Conservation (phyloP, 805 yeast genomes). For the Ogataea degrootiae region DNA sequence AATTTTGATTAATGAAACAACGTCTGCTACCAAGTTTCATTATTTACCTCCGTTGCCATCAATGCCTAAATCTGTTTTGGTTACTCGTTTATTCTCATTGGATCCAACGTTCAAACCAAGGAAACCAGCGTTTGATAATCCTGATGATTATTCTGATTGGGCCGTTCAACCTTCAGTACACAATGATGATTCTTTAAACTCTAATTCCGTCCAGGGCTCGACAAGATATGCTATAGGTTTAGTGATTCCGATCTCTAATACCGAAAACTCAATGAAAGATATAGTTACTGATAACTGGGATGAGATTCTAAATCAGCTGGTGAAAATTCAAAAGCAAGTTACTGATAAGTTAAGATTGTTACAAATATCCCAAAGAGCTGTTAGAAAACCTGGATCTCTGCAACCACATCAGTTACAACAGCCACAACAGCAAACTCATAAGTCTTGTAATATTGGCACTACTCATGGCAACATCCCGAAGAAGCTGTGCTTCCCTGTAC, state of each 20-base stretch:
- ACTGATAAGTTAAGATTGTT: constrained; percentile 31
- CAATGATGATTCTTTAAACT: constrained; percentile 23
- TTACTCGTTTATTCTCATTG: constrained; percentile 40
- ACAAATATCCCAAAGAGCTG: constrained; percentile 5
- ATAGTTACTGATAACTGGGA: constrained; percentile 47
- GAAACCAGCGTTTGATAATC: constrained; percentile 1
- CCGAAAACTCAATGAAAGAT: constrained; percentile 28
- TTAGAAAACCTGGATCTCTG: constrained; percentile 3
- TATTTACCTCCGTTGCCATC: constrained; percentile 38
- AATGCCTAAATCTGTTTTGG: constrained; percentile 35
- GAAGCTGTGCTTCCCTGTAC: constrained; percentile 30
- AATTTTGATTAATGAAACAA: constrained; percentile 42
- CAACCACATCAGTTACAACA: background rate
- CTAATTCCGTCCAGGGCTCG: constrained; percentile 6
- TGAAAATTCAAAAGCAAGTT: constrained; percentile 36
- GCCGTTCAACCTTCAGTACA: constrained; percentile 36
- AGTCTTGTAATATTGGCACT: background rate
- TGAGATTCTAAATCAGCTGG: constrained; percentile 37
- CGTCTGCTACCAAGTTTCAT: constrained; percentile 43
- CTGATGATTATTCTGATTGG: constrained; percentile 31
- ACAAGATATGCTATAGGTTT: constrained; percentile 44
- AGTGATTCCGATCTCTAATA: constrained; percentile 39
- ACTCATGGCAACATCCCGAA: constrained; percentile 20
- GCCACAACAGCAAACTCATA: background rate
- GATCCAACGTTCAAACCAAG: constrained; percentile 20